Evolutionary conservation across 768 basidiomycete genomes (phyloP).

Genomic region (Tylopilus balloui): DNA sequence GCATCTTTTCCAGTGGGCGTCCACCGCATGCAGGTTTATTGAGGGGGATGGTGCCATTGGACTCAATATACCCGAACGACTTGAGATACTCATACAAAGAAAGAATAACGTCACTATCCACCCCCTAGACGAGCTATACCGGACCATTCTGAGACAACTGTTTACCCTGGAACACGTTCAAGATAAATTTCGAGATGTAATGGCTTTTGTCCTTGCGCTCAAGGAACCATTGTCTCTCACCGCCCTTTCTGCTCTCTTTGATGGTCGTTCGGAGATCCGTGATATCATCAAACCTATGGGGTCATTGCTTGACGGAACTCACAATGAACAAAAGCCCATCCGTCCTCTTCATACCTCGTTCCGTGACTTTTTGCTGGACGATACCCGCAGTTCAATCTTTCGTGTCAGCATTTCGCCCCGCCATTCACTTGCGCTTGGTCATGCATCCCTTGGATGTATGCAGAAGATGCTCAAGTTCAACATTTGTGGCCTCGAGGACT

Average conservation of each 20-base stretch:
- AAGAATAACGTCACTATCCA: neutral
- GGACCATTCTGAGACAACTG: slow-evolving; percentile 16
- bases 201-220: slow-evolving; percentile 16
- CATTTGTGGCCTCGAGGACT: slow-evolving; percentile 36
- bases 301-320: slow-evolving; percentile 21
- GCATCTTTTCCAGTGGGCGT: slow-evolving; percentile 34
- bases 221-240: slow-evolving; percentile 18
- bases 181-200: slow-evolving; percentile 19
- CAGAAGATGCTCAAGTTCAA: slow-evolving; percentile 34
- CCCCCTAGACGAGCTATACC: slow-evolving; percentile 19
- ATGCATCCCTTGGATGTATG: slow-evolving; percentile 31
- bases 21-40: slow-evolving; percentile 28
- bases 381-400: slow-evolving; percentile 22
- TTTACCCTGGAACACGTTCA: slow-evolving; percentile 6
- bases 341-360: slow-evolving; percentile 35
- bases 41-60: slow-evolving; percentile 17
- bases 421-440: slow-evolving; percentile 21
- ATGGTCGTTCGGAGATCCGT: slow-evolving; percentile 2
- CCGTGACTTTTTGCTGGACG: slow-evolving; percentile 30
- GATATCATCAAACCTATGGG: slow-evolving; percentile 19
- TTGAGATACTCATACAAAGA: slow-evolving; percentile 9
- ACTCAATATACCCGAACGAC: slow-evolving; percentile 8
- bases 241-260: slow-evolving; percentile 14
- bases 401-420: slow-evolving; percentile 10
- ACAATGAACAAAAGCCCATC: slow-evolving; percentile 18